phyloP scores from a whole-genome alignment of 2,329 filamentous ascomycete genomes.

The Penicillium sp. region DNA sequence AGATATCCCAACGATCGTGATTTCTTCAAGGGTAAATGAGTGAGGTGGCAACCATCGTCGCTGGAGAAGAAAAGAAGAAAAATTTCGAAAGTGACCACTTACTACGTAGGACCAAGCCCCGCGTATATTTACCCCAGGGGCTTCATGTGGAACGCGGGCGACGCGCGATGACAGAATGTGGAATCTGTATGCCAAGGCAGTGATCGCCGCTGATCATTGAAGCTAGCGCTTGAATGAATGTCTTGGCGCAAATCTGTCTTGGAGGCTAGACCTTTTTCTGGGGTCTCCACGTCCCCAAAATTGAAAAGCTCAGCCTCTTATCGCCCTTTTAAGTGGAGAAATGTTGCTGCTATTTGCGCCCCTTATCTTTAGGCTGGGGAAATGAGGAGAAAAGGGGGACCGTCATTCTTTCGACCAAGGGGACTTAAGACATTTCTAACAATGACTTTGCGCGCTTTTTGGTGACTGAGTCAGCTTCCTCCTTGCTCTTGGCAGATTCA shows the following conservation, averaged over 20 bases:
- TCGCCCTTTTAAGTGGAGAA: background rate
- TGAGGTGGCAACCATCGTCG: conserved; percentile 15
- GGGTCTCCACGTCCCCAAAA: background rate
- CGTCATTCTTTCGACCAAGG: background rate
- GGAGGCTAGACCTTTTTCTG: conserved; percentile 6
- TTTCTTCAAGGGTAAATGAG: conserved; percentile 15
- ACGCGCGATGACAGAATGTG: conserved; percentile 30
- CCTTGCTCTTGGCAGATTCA: background rate
- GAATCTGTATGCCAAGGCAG: conserved; percentile 17
- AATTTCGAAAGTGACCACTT: conserved; percentile 19
- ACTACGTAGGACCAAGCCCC: conserved; percentile 24
- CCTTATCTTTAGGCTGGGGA: background rate
- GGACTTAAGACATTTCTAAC: background rate
- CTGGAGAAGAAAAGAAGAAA: conserved; percentile 1
- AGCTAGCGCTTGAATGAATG: conserved; percentile 16
- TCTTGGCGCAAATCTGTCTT: conserved; percentile 13
- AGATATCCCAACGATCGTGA: conserved; percentile 6
- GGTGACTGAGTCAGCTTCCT: background rate
- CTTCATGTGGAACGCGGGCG: conserved; percentile 23
- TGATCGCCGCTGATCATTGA: conserved; percentile 29
- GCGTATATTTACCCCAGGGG: conserved; percentile 26
- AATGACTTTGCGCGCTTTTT: background rate
- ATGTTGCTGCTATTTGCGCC: background rate
- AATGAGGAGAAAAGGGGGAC: background rate
- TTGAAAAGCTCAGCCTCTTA: background rate